A percentile compares a stretch with the other conserved stretches of the same genome.
Evolutionary conservation across 352 stramenopile genomes (phyloP).

Genomic region (Pythium insidiosum): DNA sequence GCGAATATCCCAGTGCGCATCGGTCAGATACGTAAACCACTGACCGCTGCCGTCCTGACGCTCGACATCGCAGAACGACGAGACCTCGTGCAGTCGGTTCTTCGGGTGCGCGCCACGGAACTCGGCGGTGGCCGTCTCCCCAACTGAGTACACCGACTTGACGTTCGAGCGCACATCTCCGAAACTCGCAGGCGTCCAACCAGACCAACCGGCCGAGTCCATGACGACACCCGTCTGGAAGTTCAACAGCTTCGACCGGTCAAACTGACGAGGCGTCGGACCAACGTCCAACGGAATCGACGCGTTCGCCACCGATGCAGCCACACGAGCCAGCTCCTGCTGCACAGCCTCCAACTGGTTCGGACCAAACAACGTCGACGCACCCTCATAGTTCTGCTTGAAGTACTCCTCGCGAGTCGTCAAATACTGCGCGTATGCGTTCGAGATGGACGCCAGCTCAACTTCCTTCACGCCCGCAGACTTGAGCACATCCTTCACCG

Average conservation of each 20-base stretch:
- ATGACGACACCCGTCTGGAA: conserved; percentile 27
- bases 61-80: conserved; percentile 49
- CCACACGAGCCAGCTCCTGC: conserved; percentile 36
- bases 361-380: conserved; percentile 60
- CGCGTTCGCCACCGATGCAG: conserved; percentile 18
- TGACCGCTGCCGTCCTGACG: conserved; percentile 8
- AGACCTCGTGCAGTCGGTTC: conserved; percentile 24
- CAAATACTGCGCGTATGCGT: conserved; percentile 58
- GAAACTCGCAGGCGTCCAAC: conserved; percentile 17
- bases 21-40: conserved; percentile 31
- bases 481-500: conserved; percentile 18
- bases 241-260: conserved; percentile 21
- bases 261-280: conserved; percentile 25
- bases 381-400: conserved; percentile 60
- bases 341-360: conserved; percentile 53
- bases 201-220: conserved; percentile 18
- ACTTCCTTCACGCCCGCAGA: conserved; percentile 26
- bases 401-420: conserved; percentile 58
- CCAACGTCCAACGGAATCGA: conserved; percentile 20
- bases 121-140: conserved; percentile 20
- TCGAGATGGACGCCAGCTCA: conserved; percentile 40
- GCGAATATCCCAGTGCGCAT: conserved; percentile 46
- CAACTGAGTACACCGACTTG: conserved; percentile 17
- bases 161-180: conserved; percentile 19
- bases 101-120: conserved; percentile 41